A percentile compares a stretch with the other conserved stretches of the same genome.
These are phyloP conservation scores for Ceratocystiopsis brevicomis DNA, from an alignment of 2,329 filamentous ascomycete species.

Conservation along the genomic window DNA sequence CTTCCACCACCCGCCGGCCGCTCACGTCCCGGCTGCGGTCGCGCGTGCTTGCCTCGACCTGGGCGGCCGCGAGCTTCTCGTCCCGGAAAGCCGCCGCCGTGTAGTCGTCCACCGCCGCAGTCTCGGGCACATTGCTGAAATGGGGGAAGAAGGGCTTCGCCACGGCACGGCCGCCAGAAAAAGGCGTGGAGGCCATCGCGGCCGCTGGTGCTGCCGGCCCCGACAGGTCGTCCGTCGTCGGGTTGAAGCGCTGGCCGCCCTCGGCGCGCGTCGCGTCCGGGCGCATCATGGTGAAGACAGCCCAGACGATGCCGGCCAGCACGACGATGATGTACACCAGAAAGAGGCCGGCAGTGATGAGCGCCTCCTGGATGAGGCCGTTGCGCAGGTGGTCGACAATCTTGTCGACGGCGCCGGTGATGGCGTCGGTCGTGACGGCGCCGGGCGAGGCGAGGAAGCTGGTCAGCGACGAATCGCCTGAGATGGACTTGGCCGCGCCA, in stretches of 20 bases:
- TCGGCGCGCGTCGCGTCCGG: conserved; percentile 42
- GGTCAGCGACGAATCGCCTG: conserved; percentile 38
- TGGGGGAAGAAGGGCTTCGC: conserved; percentile 4
- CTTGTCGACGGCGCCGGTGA: conserved; percentile 54
- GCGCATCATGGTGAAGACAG: conserved; percentile 38
- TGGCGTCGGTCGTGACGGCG: conserved; percentile 57
- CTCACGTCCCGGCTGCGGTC: neutral
- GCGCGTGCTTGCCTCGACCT: no score
- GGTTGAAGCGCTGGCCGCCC: conserved; percentile 27
- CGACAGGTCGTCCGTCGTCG: neutral
- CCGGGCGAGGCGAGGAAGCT: conserved; percentile 64
- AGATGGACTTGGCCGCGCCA: conserved; percentile 46
- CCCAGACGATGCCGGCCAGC: conserved; percentile 52
- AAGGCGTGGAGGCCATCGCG: conserved; percentile 6
- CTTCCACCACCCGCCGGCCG: conserved; percentile 8
- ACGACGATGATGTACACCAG: conserved; percentile 62
- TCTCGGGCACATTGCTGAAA: conserved; percentile 4
- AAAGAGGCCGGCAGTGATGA: conserved; percentile 59
- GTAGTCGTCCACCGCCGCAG: conserved; percentile 5
- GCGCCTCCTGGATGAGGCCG: conserved; percentile 54
- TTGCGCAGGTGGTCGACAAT: conserved; percentile 49
- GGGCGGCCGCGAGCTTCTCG: conserved; percentile 12
- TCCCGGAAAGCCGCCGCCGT: conserved; percentile 9
- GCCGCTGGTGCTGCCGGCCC: conserved; percentile 10
- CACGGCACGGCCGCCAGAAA: no score